These are phyloP conservation scores for Rheum nobile DNA, from an alignment of 148 eudicot genomes.

Conservation along the genomic window DNA sequence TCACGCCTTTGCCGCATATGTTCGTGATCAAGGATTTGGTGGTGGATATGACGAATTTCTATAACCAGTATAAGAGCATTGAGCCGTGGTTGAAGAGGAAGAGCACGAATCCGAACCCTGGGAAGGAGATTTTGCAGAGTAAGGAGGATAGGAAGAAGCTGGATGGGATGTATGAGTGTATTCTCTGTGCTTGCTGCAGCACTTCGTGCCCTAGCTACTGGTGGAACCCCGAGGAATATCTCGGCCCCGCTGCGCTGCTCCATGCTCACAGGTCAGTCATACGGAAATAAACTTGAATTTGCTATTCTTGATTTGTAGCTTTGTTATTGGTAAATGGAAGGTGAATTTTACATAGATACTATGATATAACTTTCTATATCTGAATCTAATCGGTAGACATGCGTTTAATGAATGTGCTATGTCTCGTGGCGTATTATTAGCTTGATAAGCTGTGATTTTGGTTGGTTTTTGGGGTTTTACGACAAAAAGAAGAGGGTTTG, in stretches of 20 bases:
- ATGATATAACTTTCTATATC: background rate
- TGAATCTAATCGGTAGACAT: background rate
- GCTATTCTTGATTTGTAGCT: background rate
- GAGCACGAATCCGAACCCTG: slow-evolving; percentile 28
- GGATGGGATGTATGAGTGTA: slow-evolving; percentile 99
- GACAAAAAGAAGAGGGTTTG: background rate
- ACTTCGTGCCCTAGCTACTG: slow-evolving; percentile 99
- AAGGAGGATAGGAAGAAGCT: slow-evolving; percentile 88
- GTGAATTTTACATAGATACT: background rate
- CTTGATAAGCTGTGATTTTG: background rate
- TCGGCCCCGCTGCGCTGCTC: slow-evolving; percentile 95
- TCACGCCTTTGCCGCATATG: slow-evolving; percentile 94
- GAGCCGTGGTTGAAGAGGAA: slow-evolving; percentile 99
- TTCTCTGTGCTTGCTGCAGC: slow-evolving; percentile 87
- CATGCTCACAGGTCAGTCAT: slow-evolving; percentile 69
- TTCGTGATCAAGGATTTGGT: slow-evolving; percentile 95
- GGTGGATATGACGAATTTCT: slow-evolving; percentile 96
- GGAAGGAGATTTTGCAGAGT: slow-evolving; percentile 78
- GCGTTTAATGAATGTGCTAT: background rate
- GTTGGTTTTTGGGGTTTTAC: background rate
- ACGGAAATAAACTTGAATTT: background rate
- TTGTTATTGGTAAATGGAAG: background rate
- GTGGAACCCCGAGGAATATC: slow-evolving; percentile 96
- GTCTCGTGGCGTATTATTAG: background rate
- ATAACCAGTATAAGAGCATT: slow-evolving; percentile 88